A percentile compares a stretch with the other conserved stretches of the same genome.
phyloP scores from a whole-genome alignment of 208 protist species.

The Wallacemonas rigidus region DNA sequence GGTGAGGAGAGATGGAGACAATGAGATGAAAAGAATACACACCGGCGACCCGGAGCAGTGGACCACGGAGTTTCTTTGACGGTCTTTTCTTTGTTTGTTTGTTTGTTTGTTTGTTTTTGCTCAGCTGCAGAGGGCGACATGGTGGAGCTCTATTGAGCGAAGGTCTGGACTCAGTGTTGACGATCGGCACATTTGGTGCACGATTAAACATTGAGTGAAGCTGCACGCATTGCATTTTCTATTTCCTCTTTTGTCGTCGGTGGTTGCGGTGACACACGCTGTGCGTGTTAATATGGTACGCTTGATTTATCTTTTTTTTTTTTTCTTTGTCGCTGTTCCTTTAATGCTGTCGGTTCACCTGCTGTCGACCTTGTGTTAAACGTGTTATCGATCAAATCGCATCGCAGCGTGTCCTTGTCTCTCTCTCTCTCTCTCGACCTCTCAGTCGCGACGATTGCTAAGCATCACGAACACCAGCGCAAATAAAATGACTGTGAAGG shows the following conservation, averaged over 20 bases:
- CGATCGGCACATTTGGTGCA: no score
- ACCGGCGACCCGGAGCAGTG: no score
- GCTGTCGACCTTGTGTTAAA: background rate
- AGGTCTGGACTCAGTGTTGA: no score
- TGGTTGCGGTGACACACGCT: no score
- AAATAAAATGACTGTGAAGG: slow-evolving; percentile 6
- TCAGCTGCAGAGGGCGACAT: no score
- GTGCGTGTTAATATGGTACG: no score
- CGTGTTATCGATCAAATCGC: background rate
- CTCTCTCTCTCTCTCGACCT: background rate
- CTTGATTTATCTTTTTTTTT: background rate
- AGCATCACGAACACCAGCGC: slow-evolving; percentile 13
- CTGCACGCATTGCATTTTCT: no score
- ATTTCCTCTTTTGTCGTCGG: no score
- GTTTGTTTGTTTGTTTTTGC: background rate
- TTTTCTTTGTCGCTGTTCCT: background rate
- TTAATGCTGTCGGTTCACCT: background rate
- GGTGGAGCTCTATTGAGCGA: no score
- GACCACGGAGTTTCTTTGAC: no score
- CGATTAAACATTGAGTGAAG: no score
- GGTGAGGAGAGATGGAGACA: background rate
- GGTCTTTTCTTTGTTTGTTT: background rate
- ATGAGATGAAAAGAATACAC: background rate
- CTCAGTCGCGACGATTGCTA: slow-evolving; percentile 11
- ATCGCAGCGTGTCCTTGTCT: background rate